These are phyloP conservation scores for Priceomyces castillae DNA, from an alignment of 805 yeast genomes.

Conservation along the genomic window DNA sequence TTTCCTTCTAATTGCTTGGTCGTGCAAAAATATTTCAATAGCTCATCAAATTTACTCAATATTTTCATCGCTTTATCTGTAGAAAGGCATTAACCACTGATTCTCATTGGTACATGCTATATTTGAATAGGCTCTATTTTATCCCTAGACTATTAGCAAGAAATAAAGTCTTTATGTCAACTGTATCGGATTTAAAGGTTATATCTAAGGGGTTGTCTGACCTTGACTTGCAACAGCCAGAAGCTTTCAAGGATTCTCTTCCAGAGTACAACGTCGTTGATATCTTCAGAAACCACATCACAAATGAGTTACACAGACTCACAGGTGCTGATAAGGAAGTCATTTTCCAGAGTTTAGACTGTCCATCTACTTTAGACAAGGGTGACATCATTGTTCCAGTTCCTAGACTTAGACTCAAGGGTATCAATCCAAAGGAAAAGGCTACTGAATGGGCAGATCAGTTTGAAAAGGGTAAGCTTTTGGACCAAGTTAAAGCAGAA, in stretches of 20 bases:
- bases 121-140: conserved; percentile 5
- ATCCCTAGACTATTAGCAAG: not conserved
- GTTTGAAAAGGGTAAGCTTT: conserved; percentile 69
- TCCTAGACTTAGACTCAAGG: conserved; percentile 79
- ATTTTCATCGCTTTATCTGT: not conserved
- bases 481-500: conserved; percentile 71
- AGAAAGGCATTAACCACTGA: not conserved
- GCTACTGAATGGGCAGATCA: conserved; percentile 68
- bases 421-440: conserved; percentile 77
- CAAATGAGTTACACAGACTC: conserved; percentile 70
- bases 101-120: conserved; percentile 4
- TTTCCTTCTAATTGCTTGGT: not conserved
- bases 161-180: conserved; percentile 6
- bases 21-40: not conserved
- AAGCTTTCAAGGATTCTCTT: conserved; percentile 51
- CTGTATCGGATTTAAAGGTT: conserved; percentile 18
- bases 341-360: conserved; percentile 83
- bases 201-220: conserved; percentile 33
- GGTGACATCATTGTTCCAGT: conserved; percentile 93
- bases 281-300: conserved; percentile 83
- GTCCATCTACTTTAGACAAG: conserved; percentile 80
- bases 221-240: conserved; percentile 43
- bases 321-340: conserved; percentile 67
- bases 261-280: conserved; percentile 84
- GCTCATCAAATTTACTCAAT: not conserved